Evolutionary conservation across 1,284 basidiomycete genomes (phyloP), one percentile per base, ranked within the genome.

Genomic region (Ustilago loliicola): DNA sequence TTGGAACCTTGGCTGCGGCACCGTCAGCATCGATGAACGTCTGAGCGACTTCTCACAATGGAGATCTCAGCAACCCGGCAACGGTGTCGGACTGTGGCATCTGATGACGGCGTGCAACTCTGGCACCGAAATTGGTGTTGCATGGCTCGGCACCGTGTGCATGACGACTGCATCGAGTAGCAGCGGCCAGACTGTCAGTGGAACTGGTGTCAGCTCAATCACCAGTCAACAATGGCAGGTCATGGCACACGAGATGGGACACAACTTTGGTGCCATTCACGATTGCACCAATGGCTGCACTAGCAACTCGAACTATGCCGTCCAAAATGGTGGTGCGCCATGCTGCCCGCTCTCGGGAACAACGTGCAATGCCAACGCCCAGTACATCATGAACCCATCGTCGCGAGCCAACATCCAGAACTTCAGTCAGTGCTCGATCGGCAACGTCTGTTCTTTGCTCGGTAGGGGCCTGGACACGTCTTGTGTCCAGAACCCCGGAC

Each of bases 241-340:
- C 80, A 89, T 95, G 42, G 90, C 93, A 21, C 95, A 96, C 87
- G 95, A 96, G 87, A 94, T 93, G 71, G 83, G 93, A 2, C 93
- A 94, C 86, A 95, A 94, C 83, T 95, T 96, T 87, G 94, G 94
- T 61, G 93, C 94, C n/a, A 94, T 95, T 34, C 89, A 89, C 83
- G 89, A 89, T 66, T 87, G 87, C 85, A 87, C 90, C 19, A 86
- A 88, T 56, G 91, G 91, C 1, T 95, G 94, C 84, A 89, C 89
- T 40, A 80, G 88, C 10, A 85, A 87, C 45, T 86, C 88, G 3
- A 77, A 63, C 56, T 67, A 51, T 19, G 82, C 82, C 11, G 59
- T 56, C 17, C 79, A 80, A 54, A 53, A 52, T 6, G 72, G 76
- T 47, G 79, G 80, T 23, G 75, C 81, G 2, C 69, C 85, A 3